Percentiles rank a stretch among this genome's conserved stretches.
phyloP scores from a whole-genome alignment of 331 rosid genomes.

The Prunus yedoensis region DNA sequence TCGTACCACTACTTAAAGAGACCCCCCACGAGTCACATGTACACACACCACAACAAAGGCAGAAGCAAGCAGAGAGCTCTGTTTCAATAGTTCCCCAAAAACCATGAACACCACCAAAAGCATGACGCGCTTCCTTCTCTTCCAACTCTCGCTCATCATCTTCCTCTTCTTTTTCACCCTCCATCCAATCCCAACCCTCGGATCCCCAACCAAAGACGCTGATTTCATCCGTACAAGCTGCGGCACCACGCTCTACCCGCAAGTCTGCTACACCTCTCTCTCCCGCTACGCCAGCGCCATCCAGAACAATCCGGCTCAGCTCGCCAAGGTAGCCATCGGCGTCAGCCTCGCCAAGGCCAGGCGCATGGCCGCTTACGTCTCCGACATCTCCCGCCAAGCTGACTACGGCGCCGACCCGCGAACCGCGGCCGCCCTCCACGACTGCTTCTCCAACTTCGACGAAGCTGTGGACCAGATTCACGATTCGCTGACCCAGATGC shows the following conservation, averaged over 20 bases:
- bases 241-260: conserved; percentile 74
- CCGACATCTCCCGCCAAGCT: conserved; percentile 60
- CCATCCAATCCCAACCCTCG: not conserved
- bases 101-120: not conserved
- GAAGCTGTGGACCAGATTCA: conserved; percentile 88
- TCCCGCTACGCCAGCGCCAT: conserved; percentile 79
- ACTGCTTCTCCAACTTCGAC: conserved; percentile 79
- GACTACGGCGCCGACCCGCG: conserved; percentile 52
- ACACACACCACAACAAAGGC: too few species aligned
- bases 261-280: conserved; percentile 78
- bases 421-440: conserved; percentile 66
- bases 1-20: not conserved
- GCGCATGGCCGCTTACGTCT: conserved; percentile 49
- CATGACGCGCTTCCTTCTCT: not conserved
- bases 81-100: not conserved
- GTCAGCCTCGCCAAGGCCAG: conserved; percentile 60
- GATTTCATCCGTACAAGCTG: conserved; percentile 85
- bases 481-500: conserved; percentile 87
- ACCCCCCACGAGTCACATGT: not conserved
- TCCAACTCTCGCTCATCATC: not conserved
- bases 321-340: conserved; percentile 79
- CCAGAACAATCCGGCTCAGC: conserved; percentile 62
- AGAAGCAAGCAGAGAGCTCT: too few species aligned
- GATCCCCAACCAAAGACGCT: conserved; percentile 12
- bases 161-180: not conserved